phyloP scores from a whole-genome alignment of 129 eudicot genomes.

The Lonicera japonica region DNA sequence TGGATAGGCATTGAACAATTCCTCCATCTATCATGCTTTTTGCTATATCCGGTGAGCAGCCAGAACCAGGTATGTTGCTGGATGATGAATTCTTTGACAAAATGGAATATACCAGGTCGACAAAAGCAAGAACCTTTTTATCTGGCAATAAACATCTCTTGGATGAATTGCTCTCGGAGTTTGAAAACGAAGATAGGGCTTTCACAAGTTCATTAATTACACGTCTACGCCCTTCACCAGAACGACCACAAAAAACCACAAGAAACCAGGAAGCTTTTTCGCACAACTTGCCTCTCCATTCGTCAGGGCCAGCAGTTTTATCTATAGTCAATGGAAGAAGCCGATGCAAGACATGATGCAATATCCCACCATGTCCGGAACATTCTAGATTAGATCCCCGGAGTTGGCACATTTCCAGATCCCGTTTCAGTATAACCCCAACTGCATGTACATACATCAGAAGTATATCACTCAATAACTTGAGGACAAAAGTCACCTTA shows the following conservation, averaged over 20 bases:
- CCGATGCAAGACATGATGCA: conserved; percentile 74
- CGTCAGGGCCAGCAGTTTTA: conserved; percentile 62
- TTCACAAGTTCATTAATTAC: conserved; percentile 87
- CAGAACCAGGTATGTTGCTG: conserved; percentile 70
- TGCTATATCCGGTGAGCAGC: conserved; percentile 94
- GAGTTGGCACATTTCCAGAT: conserved; percentile 61
- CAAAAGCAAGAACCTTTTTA: conserved; percentile 70
- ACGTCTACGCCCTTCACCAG: conserved; percentile 92
- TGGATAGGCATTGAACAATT: conserved; percentile 68
- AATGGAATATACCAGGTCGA: conserved; percentile 78
- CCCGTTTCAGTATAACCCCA: conserved; percentile 75
- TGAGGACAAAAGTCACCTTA: conserved; percentile 80
- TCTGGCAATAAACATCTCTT: conserved; percentile 57
- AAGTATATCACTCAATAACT: conserved; percentile 87
- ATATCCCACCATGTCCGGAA: conserved; percentile 68
- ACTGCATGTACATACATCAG: conserved; percentile 92
- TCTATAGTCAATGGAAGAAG: conserved; percentile 60
- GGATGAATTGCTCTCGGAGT: conserved; percentile 47
- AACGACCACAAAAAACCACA: conserved; percentile 93
- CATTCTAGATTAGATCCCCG: conserved; percentile 47
- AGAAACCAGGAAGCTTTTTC: conserved; percentile 96
- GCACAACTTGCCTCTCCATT: conserved; percentile 79
- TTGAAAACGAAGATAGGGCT: conserved; percentile 64
- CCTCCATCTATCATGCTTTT: conserved; percentile 98
- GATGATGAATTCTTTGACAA: conserved; percentile 84